These are phyloP conservation scores for Stentor roeselii DNA, from an alignment of 73 alveolate species.

Conservation along the genomic window DNA sequence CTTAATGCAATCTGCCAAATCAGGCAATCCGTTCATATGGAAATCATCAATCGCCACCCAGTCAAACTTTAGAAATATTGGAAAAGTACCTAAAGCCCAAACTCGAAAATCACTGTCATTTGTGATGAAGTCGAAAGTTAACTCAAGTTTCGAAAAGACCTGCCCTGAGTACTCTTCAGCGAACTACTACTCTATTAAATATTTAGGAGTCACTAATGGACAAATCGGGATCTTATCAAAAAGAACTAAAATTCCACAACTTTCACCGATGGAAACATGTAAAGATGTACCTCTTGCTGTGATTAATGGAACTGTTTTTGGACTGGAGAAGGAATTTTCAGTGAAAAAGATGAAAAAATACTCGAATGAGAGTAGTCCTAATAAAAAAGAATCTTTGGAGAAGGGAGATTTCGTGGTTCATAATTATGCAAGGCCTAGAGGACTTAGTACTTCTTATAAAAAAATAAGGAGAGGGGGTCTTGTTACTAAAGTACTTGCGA, in stretches of 20 bases:
- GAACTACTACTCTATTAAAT: conserved; percentile 18
- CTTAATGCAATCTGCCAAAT: background rate
- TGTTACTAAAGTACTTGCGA: background rate
- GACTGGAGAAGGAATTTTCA: background rate
- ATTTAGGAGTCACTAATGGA: conserved; percentile 26
- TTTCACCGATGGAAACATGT: background rate
- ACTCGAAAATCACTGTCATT: background rate
- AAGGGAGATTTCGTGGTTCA: background rate
- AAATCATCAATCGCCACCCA: background rate
- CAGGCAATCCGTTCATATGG: background rate
- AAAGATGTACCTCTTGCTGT: background rate
- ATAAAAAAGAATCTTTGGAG: background rate
- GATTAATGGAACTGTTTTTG: background rate
- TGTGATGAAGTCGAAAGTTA: too few relatives aligned
- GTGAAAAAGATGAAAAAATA: too few relatives aligned
- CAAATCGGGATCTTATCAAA: conserved; percentile 26
- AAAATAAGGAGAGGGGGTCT: background rate
- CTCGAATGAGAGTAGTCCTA: background rate
- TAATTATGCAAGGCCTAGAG: conserved; percentile 27
- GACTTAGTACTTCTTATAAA: background rate
- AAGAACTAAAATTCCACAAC: conserved; percentile 14
- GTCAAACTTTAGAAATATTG: background rate
- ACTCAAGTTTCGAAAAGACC: background rate
- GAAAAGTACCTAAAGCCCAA: background rate
- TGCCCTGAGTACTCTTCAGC: background rate